Conservation (phyloP, 2,329 filamentous ascomycete species). For the Nakataea oryzae region DNA sequence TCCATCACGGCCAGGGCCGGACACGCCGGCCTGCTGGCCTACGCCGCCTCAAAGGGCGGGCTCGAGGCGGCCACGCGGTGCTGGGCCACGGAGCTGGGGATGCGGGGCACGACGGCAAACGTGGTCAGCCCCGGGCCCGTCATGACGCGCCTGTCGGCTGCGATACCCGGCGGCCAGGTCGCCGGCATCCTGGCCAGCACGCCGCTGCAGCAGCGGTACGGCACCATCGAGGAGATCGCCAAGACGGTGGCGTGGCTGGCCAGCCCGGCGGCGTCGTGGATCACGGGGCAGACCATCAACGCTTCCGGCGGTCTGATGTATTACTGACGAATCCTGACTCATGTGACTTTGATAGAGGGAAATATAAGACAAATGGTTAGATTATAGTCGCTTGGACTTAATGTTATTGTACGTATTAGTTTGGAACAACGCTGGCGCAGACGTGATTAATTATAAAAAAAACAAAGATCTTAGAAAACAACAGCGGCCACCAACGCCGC, state of each 20-base stretch:
- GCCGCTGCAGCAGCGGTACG: slow-evolving; percentile 38
- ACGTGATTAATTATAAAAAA: not conserved
- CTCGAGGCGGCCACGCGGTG: slow-evolving; percentile 48
- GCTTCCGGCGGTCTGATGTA: slow-evolving; percentile 33
- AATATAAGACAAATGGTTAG: not conserved
- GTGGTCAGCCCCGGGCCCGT: slow-evolving; percentile 49
- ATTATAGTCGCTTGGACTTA: not conserved
- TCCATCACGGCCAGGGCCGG: slow-evolving; percentile 35
- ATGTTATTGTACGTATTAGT: not conserved
- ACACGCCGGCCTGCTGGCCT: slow-evolving; percentile 7
- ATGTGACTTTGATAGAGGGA: not conserved
- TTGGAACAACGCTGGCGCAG: not conserved
- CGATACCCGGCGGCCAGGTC: slow-evolving; percentile 36
- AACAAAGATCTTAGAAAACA: not conserved
- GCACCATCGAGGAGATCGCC: slow-evolving; percentile 41
- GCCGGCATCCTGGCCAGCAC: slow-evolving; percentile 38
- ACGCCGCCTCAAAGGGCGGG: slow-evolving; percentile 28
- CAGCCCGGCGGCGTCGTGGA: slow-evolving; percentile 34
- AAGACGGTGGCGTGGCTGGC: slow-evolving; percentile 45
- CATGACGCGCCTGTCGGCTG: slow-evolving; percentile 44
- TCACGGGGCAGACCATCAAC: slow-evolving; percentile 44
- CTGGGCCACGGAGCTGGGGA: slow-evolving; percentile 48
- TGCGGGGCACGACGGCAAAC: slow-evolving; percentile 49
- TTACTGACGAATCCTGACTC: not conserved
- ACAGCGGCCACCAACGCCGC: not conserved